Evolutionary conservation across 371 early-diverging fungal species (phyloP).

Genomic region (Paraphysoderma sedebokerense): DNA sequence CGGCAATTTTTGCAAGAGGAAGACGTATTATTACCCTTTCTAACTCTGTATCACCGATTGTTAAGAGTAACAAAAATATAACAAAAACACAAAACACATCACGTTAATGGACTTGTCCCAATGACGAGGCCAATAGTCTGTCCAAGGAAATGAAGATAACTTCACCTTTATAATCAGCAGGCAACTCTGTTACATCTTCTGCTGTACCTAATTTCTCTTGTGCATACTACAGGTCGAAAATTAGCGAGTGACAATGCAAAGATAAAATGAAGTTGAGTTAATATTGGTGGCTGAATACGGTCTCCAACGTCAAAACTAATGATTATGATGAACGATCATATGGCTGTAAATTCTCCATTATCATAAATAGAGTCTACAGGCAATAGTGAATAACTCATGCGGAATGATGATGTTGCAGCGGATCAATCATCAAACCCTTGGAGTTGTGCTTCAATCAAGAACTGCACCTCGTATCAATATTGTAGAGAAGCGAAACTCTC

Average conservation of each 20-base stretch:
- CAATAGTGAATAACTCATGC: too few species aligned
- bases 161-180: slow-evolving; percentile 68
- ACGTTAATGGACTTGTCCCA: not conserved
- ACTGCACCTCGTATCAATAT: too few species aligned
- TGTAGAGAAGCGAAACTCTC: too few species aligned
- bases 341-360: too few species aligned
- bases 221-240: slow-evolving; percentile 54
- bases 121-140: not conserved
- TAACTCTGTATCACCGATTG: not conserved
- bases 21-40: not conserved
- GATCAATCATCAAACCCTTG: too few species aligned
- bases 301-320: too few species aligned
- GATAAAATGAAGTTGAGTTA: not conserved
- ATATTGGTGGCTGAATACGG: too few species aligned
- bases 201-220: slow-evolving; percentile 69
- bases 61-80: not conserved
- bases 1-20: too few species aligned
- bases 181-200: slow-evolving; percentile 71
- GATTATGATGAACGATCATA: too few species aligned
- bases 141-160: slow-evolving; percentile 13
- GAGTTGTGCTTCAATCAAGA: too few species aligned
- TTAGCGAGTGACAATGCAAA: not conserved
- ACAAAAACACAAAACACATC: not conserved
- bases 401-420: too few species aligned
- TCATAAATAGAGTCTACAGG: too few species aligned